These are phyloP conservation scores for Iberis amara DNA, from an alignment of 441 rosid genomes.

Conservation along the genomic window DNA sequence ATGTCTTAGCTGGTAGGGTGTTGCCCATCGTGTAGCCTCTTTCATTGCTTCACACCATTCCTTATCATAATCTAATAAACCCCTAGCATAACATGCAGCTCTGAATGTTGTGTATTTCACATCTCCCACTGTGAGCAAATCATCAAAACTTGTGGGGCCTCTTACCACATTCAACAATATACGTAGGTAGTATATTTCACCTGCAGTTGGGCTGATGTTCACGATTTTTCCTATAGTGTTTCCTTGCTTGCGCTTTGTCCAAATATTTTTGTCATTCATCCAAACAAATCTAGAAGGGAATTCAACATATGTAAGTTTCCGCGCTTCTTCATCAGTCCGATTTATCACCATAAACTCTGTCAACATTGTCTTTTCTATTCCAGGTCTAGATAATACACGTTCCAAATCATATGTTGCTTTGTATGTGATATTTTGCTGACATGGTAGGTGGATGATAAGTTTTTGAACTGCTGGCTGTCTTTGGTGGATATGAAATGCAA, in stretches of 20 bases:
- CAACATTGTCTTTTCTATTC: not conserved
- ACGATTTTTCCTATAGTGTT: not conserved
- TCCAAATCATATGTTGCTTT: too few relatives aligned
- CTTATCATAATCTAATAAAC: not conserved
- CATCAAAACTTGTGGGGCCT: not conserved
- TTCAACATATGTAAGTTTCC: not conserved
- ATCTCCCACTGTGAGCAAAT: not conserved
- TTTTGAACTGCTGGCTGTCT: too few relatives aligned
- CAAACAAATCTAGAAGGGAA: not conserved
- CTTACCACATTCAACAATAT: not conserved
- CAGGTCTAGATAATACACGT: too few relatives aligned
- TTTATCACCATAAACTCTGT: too few relatives aligned
- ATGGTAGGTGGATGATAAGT: too few relatives aligned
- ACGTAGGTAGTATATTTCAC: not conserved
- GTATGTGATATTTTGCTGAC: too few relatives aligned
- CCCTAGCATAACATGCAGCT: not conserved
- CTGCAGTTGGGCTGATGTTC: not conserved
- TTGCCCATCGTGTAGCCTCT: not conserved
- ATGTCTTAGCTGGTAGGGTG: too few relatives aligned
- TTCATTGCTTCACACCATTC: not conserved
- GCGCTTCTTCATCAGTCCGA: not conserved
- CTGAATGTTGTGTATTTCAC: not conserved
- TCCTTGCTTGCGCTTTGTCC: not conserved
- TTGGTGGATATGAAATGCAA: too few relatives aligned
- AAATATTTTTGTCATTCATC: not conserved